Percentiles rank a stretch among this genome's conserved stretches.
Evolutionary conservation across 495 filamentous ascomycete species (phyloP).

Genomic region (Letharia columbiana): DNA sequence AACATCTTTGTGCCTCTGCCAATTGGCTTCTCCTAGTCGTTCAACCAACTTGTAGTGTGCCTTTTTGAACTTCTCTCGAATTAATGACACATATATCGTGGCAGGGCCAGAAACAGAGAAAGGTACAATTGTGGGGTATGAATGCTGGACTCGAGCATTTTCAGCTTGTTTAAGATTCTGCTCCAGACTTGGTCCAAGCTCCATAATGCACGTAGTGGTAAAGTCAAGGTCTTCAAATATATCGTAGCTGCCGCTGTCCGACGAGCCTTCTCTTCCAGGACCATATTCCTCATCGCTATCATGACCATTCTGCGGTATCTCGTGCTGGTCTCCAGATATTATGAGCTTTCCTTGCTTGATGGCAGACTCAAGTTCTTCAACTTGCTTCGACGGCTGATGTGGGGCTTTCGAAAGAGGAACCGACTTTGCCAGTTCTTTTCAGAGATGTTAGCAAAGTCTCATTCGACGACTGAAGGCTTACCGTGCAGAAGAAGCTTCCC

Average conservation of each 20-base stretch:
- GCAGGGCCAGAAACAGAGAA: conserved; percentile 20
- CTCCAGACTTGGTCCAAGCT: conserved; percentile 2
- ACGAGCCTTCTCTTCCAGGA: background rate
- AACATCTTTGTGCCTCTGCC: conserved; percentile 17
- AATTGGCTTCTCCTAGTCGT: conserved; percentile 25
- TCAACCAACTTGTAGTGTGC: conserved; percentile 11
- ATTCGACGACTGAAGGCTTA: background rate
- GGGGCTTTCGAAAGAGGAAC: no score
- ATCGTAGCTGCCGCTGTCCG: background rate
- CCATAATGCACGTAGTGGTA: background rate
- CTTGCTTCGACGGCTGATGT: no score
- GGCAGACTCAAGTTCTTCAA: no score
- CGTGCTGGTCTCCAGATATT: no score
- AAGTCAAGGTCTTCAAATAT: background rate
- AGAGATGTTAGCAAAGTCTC: no score
- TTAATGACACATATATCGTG: conserved; percentile 10
- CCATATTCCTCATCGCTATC: conserved; percentile 1
- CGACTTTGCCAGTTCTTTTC: background rate
- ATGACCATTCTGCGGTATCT: background rate
- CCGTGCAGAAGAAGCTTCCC: conserved; percentile 11
- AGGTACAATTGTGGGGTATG: background rate
- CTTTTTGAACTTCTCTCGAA: conserved; percentile 16
- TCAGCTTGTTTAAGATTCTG: background rate
- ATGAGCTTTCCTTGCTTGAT: no score
- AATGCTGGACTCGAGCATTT: background rate